These are phyloP conservation scores for Crithidia thermophila DNA, from an alignment of 208 protist species.

Conservation along the genomic window DNA sequence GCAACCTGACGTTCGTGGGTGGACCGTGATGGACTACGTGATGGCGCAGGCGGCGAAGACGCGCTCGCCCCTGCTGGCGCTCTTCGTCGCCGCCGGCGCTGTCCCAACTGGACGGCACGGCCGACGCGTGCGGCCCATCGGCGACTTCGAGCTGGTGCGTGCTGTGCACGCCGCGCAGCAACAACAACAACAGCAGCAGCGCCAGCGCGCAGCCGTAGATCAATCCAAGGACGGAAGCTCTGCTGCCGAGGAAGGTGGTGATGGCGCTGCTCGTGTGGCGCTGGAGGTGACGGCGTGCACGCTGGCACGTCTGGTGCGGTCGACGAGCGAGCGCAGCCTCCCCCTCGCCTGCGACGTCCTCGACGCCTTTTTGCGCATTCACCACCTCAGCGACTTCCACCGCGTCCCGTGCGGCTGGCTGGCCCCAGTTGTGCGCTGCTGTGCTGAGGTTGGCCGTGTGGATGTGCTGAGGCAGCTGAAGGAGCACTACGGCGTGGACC, in stretches of 20 bases:
- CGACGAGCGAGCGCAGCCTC: background rate
- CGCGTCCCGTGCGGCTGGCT: conserved; percentile 43
- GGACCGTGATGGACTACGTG: conserved; percentile 77
- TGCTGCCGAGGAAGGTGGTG: conserved; percentile 1
- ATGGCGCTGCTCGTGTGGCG: background rate
- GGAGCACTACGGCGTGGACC: conserved; percentile 43
- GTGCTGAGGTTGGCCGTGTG: conserved; percentile 38
- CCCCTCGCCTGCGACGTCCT: conserved; percentile 27
- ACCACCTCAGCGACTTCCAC: conserved; percentile 24
- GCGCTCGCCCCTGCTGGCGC: conserved; percentile 27
- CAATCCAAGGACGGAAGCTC: no score
- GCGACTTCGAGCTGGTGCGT: conserved; percentile 25
- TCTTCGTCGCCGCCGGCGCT: conserved; percentile 51
- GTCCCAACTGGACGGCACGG: conserved; percentile 41
- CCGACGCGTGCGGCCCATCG: conserved; percentile 15
- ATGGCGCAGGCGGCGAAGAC: conserved; percentile 19
- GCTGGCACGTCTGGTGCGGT: conserved; percentile 10
- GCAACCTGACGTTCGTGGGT: conserved; percentile 57
- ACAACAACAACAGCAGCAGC: background rate
- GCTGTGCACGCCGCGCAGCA: conserved; percentile 34
- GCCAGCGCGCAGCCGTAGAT: background rate
- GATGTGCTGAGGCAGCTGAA: conserved; percentile 46
- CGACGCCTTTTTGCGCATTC: conserved; percentile 26
- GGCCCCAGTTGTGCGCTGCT: conserved; percentile 43
- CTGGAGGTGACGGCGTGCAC: conserved; percentile 16